These are phyloP conservation scores for Daldinia sp. DNA, from an alignment of 2,329 filamentous ascomycete genomes.

Conservation along the genomic window DNA sequence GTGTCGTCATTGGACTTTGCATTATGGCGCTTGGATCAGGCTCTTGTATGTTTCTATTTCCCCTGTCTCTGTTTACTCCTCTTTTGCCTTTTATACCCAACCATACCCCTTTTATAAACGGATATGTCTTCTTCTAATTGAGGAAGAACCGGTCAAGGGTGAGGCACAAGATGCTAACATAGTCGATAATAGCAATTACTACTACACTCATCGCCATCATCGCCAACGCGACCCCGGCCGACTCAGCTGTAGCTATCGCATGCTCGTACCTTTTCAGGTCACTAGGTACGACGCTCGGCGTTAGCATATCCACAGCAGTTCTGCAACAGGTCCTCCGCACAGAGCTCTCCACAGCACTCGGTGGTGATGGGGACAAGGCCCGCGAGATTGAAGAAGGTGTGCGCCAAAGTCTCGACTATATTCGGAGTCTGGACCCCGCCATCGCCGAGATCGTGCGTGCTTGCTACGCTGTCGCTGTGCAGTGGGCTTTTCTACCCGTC, in stretches of 20 bases:
- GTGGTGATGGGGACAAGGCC: slow-evolving; percentile 63
- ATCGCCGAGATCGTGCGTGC: slow-evolving; percentile 66
- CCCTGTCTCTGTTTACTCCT: neutral
- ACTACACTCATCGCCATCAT: slow-evolving; percentile 76
- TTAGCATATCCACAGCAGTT: slow-evolving; percentile 75
- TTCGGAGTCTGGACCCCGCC: slow-evolving; percentile 68
- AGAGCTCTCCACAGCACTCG: slow-evolving; percentile 61
- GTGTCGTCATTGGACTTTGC: slow-evolving; percentile 65
- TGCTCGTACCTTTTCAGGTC: slow-evolving; percentile 84
- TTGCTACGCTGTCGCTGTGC: slow-evolving; percentile 67
- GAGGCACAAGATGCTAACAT: slow-evolving; percentile 47
- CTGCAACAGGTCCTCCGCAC: slow-evolving; percentile 73
- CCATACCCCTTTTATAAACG: neutral
- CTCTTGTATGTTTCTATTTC: slow-evolving; percentile 44
- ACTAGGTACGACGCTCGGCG: slow-evolving; percentile 77
- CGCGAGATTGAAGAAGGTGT: slow-evolving; percentile 73
- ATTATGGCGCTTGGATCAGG: slow-evolving; percentile 54
- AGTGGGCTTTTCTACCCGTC: slow-evolving; percentile 53
- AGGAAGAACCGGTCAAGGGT: neutral
- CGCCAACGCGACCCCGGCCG: slow-evolving; percentile 70
- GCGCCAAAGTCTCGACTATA: slow-evolving; percentile 73
- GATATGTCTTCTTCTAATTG: neutral
- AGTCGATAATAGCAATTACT: slow-evolving; percentile 69
- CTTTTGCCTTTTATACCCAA: neutral
- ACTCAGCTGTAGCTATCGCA: slow-evolving; percentile 79